Conservation (phyloP, 305 asterid genomes). For the Rubia occidens region DNA sequence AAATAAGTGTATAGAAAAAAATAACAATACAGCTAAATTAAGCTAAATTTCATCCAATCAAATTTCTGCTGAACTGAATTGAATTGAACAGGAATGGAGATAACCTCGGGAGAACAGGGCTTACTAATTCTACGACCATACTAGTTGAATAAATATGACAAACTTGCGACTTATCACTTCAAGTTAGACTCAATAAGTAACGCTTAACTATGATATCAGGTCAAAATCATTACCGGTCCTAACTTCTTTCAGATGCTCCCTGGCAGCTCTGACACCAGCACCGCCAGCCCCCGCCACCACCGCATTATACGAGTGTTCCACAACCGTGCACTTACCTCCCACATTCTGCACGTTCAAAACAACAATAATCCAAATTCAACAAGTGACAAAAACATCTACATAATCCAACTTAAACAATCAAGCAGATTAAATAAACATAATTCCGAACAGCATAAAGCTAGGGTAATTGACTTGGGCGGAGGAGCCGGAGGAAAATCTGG, state of each 20-base stretch:
- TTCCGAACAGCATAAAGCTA: neutral
- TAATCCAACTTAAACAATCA: neutral
- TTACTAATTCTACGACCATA: too few species aligned
- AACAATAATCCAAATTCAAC: neutral
- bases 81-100: too few species aligned
- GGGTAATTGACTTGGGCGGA: constrained; percentile 31
- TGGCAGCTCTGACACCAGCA: constrained; percentile 92
- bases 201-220: neutral
- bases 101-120: too few species aligned
- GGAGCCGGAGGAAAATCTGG: constrained; percentile 51
- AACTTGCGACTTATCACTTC: too few species aligned
- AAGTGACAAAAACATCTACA: neutral
- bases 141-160: too few species aligned
- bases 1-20: too few species aligned
- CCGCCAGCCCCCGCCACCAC: constrained; percentile 99
- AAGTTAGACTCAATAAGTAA: too few species aligned
- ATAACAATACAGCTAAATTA: too few species aligned
- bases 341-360: constrained; percentile 37
- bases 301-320: constrained; percentile 97
- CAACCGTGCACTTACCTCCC: constrained; percentile 64
- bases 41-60: too few species aligned
- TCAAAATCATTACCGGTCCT: neutral
- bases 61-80: too few species aligned
- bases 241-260: neutral
- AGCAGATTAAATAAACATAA: neutral